Conservation (phyloP, 257 asterid genomes). For the Fraxinus cuspidata region DNA sequence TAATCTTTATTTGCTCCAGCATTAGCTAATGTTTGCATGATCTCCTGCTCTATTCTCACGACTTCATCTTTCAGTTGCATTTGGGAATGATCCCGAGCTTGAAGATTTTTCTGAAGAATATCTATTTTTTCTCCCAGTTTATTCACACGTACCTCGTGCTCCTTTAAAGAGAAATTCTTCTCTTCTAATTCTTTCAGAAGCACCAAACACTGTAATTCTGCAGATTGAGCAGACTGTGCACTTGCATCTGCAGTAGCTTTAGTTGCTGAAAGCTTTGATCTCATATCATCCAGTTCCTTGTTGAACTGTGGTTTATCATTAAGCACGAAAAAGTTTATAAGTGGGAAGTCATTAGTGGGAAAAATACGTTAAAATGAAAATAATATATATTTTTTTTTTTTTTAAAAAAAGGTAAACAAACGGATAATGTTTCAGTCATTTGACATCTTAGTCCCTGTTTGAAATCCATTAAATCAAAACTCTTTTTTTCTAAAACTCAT, state of each 20-base stretch:
- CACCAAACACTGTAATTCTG: constrained; percentile 66
- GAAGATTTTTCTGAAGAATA: constrained; percentile 78
- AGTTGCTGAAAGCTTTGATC: constrained; percentile 58
- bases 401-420: too few species aligned
- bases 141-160: constrained; percentile 63
- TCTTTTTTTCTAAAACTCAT: too few species aligned
- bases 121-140: constrained; percentile 76
- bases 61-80: constrained; percentile 82
- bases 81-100: constrained; percentile 71
- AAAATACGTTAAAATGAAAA: too few species aligned
- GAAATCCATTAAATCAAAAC: too few species aligned
- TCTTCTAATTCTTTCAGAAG: constrained; percentile 71
- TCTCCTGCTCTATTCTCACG: constrained; percentile 73
- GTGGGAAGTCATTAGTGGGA: too few species aligned
- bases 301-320: constrained; percentile 47
- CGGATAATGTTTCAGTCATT: too few species aligned
- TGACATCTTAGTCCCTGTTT: too few species aligned
- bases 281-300: constrained; percentile 72
- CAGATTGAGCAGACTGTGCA: constrained; percentile 74
- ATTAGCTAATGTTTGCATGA: constrained; percentile 68
- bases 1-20: constrained; percentile 65
- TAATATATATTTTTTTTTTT: too few species aligned
- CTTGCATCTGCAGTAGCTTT: constrained; percentile 81
- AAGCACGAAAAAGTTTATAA: not conserved
- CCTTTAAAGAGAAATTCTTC: constrained; percentile 59